phyloP scores from a whole-genome alignment of 345 rosid genomes.

The Boechera divaricarpa region DNA sequence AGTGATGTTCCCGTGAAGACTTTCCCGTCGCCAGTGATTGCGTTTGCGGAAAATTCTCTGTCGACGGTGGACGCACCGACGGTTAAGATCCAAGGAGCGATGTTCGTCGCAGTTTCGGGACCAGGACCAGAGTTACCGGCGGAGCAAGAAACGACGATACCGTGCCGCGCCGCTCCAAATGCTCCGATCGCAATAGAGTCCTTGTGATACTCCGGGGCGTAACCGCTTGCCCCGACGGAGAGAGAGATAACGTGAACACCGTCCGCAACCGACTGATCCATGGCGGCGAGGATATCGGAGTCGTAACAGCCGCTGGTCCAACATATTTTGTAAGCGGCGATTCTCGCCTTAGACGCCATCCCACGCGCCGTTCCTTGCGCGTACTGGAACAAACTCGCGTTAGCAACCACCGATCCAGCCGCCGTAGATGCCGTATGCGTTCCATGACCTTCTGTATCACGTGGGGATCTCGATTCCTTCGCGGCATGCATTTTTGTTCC shows the following conservation, averaged over 20 bases:
- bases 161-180: conserved; percentile 68
- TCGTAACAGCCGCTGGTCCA: conserved; percentile 84
- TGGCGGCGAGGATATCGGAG: conserved; percentile 91
- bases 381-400: conserved; percentile 67
- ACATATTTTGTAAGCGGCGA: conserved; percentile 89
- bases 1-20: conserved; percentile 66
- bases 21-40: conserved; percentile 65
- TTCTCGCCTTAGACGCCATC: conserved; percentile 80
- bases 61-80: conserved; percentile 91
- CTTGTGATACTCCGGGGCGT: conserved; percentile 66
- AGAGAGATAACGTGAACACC: conserved; percentile 87
- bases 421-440: conserved; percentile 94
- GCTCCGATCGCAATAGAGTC: conserved; percentile 91
- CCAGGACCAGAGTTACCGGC: conserved; percentile 95
- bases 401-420: conserved; percentile 66
- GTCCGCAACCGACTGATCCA: conserved; percentile 84
- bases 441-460: conserved; percentile 91
- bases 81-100: conserved; percentile 93
- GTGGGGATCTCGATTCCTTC: conserved; percentile 64
- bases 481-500: conserved; percentile 46
- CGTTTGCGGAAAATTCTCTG: conserved; percentile 87
- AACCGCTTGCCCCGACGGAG: conserved; percentile 79
- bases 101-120: conserved; percentile 69
- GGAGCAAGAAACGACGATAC: conserved; percentile 80
- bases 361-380: conserved; percentile 87